Evolutionary conservation across 2,329 filamentous ascomycete species (phyloP).

Genomic region (Fusarium sp.): DNA sequence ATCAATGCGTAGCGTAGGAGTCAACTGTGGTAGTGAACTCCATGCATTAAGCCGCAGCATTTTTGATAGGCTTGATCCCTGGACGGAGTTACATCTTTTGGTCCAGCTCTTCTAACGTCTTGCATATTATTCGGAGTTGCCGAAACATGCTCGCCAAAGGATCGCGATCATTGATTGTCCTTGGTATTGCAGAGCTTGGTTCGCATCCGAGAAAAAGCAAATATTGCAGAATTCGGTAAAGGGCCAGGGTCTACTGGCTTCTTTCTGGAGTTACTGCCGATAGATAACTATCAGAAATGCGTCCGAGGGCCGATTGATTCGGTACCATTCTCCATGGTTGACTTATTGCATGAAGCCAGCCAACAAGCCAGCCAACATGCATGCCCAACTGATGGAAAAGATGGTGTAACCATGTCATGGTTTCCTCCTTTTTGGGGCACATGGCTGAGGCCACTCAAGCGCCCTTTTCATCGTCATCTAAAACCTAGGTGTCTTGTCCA

Average conservation of each 20-base stretch:
- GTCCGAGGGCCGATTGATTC: not conserved
- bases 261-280: not conserved
- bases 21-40: not conserved
- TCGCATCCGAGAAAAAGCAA: constrained; percentile 2
- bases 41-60: constrained; percentile 1
- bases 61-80: not conserved
- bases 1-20: not conserved
- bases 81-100: constrained; percentile 2
- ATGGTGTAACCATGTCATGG: not conserved
- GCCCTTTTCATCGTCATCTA: not conserved
- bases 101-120: not conserved
- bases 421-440: not conserved
- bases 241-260: not conserved
- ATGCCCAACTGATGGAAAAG: not conserved
- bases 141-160: not conserved
- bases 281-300: not conserved
- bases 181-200: not conserved
- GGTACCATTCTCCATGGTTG: not conserved
- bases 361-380: not conserved
- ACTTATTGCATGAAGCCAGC: not conserved
- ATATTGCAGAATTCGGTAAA: not conserved
- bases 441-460: not conserved
- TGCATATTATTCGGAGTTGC: not conserved
- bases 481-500: not conserved
- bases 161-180: not conserved